Percentiles rank a stretch among this genome's conserved stretches.
These are phyloP conservation scores for Aspergillus floridensis DNA, from an alignment of 2,329 filamentous ascomycete species.

Conservation along the genomic window DNA sequence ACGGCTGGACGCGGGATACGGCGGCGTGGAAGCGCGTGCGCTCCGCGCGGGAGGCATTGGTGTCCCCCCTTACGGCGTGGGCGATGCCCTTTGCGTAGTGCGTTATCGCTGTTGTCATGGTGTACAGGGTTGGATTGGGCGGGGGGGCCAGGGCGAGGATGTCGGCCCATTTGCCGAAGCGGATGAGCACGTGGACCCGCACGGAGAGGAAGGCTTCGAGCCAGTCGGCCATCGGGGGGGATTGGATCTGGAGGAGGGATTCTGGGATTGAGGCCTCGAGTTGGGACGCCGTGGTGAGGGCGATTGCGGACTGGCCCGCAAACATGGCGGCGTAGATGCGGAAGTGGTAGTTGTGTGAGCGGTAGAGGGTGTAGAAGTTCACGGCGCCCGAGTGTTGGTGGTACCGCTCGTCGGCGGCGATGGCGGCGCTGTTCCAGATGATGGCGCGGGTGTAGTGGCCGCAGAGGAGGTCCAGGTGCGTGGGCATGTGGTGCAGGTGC, in stretches of 20 bases:
- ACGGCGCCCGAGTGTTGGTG: slow-evolving; percentile 54
- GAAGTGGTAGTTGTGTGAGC: slow-evolving; percentile 20
- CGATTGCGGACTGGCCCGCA: slow-evolving; percentile 59
- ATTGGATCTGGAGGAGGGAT: slow-evolving; percentile 60
- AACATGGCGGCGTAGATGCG: slow-evolving; percentile 75
- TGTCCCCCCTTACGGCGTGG: slow-evolving; percentile 54
- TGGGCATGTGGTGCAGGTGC: slow-evolving; percentile 73
- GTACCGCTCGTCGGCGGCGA: slow-evolving; percentile 65
- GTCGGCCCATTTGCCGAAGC: slow-evolving; percentile 70
- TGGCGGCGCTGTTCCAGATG: slow-evolving; percentile 63
- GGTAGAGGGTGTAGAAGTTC: slow-evolving; percentile 63
- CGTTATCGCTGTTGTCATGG: slow-evolving; percentile 63
- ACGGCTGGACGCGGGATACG: slow-evolving; percentile 51
- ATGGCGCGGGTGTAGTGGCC: slow-evolving; percentile 70
- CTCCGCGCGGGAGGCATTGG: slow-evolving; percentile 53
- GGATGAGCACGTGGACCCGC: slow-evolving; percentile 65
- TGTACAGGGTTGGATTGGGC: slow-evolving; percentile 59
- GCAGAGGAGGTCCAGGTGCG: slow-evolving; percentile 69
- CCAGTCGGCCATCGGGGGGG: slow-evolving; percentile 76
- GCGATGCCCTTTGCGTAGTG: slow-evolving; percentile 68
- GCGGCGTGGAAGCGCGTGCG: slow-evolving; percentile 53
- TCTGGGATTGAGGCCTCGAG: slow-evolving; percentile 64
- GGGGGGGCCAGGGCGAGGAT: slow-evolving; percentile 59
- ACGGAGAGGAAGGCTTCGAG: slow-evolving; percentile 67
- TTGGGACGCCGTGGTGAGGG: slow-evolving; percentile 56